Percentiles rank a stretch among this genome's conserved stretches.
phyloP scores from a whole-genome alignment of 345 rosid genomes.

The Arabidopsis suecica region DNA sequence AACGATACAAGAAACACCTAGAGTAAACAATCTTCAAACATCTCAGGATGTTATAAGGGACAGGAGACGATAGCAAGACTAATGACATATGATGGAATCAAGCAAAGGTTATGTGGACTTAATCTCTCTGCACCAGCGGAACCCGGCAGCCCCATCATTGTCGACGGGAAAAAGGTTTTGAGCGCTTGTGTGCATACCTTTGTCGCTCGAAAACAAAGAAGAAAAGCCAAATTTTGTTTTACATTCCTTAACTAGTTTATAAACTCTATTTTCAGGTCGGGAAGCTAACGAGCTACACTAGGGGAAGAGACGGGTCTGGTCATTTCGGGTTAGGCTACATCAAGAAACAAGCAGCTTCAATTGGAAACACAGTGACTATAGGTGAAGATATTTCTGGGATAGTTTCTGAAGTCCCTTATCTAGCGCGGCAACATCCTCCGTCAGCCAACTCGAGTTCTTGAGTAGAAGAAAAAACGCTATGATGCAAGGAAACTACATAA shows the following conservation, averaged over 20 bases:
- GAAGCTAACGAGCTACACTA: constrained; percentile 75
- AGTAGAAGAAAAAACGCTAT: constrained; percentile 15
- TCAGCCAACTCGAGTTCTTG: constrained; percentile 52
- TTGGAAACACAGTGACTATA: constrained; percentile 58
- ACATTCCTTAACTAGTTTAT: constrained; percentile 2
- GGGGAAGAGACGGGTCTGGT: constrained; percentile 50
- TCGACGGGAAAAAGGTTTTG: constrained; percentile 72
- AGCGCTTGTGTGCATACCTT: constrained; percentile 26
- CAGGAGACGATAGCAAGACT: constrained; percentile 91
- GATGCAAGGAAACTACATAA: constrained; percentile 22
- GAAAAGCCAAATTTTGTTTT: background rate
- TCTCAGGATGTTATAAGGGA: constrained; percentile 88
- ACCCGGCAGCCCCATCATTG: constrained; percentile 68
- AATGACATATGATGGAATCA: constrained; percentile 85
- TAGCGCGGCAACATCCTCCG: constrained; percentile 59
- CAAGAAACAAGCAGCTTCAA: constrained; percentile 57
- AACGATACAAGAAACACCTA: constrained; percentile 6
- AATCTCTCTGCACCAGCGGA: constrained; percentile 70
- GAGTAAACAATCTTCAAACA: constrained; percentile 17
- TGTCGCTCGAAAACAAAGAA: constrained; percentile 14
- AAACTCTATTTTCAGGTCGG: constrained; percentile 58
- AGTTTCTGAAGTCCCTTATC: constrained; percentile 67
- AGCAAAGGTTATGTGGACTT: constrained; percentile 83
- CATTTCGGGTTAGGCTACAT: constrained; percentile 84
- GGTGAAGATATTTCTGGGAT: constrained; percentile 65